Evolutionary conservation across 805 yeast species (phyloP), one percentile per base, ranked within the genome.

Genomic region (Wickerhamomyces subpelliculosus): DNA sequence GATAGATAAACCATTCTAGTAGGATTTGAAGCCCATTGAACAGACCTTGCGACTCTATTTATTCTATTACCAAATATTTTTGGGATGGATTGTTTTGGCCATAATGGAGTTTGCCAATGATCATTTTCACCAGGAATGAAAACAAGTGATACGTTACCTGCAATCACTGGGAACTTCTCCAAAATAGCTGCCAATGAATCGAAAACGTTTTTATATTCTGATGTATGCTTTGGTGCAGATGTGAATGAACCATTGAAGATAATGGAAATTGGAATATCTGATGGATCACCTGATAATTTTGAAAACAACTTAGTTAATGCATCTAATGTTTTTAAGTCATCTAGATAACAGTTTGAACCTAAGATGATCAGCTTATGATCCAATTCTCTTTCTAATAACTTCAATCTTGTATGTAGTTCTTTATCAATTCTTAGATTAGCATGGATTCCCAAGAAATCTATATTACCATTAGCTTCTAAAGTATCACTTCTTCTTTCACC

Each of bases 51-150:
- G 3, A 78, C 62, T 42, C 87, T 68, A 25, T 72, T 74, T 27
- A 90, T 60, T 42, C 93, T 68, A 40, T 70, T 76, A 4, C 84
- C 77, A 54, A 90, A 89, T 3, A 82, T 61, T 20, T 67, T 64
- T 0, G 97, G 95, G 3, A 93, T 70, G 1, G 78, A 68, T 16
- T 67, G 64, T 51, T 81, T 84, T 0, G 98, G 98, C 79, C 86
- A 79, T 1, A 74, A 60, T 35, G 80, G 67, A 1, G 93, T 75
- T 26, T 80, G 79, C 97, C 97, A 93, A 0, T 96, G 96, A 60
- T 93, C 99, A 48, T 86, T 84, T 30, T 77, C 75, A 1, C 98
- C 97, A 0, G 97, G 97, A 1, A 90, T 65, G 41, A 93, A 74
- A 1, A 87, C 62, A 22, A 93, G 58, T 36, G 81, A 78, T 22